Conservation (phyloP, 129 eudicot species). For the Flaveria bidentis region DNA sequence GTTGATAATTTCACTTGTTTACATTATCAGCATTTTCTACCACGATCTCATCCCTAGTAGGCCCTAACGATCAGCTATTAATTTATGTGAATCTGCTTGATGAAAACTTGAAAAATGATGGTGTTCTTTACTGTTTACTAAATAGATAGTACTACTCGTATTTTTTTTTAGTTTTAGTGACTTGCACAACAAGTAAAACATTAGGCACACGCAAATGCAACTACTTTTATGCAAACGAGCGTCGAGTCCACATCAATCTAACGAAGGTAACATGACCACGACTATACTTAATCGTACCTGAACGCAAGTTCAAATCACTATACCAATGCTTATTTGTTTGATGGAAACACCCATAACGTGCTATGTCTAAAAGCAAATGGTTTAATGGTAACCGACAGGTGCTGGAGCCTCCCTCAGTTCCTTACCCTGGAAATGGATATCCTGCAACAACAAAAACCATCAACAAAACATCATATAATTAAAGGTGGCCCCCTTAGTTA, state of each 20-base stretch:
- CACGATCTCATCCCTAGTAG: too few relatives aligned
- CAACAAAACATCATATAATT: slow-evolving; percentile 9
- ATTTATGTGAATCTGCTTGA: too few relatives aligned
- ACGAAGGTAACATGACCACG: not conserved
- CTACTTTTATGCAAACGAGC: not conserved
- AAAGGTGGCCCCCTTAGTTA: not conserved
- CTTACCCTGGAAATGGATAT: slow-evolving; percentile 89
- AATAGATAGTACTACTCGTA: not conserved
- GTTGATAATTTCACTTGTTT: too few relatives aligned
- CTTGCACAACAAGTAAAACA: not conserved
- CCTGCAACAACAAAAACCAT: slow-evolving; percentile 51
- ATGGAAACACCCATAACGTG: not conserved
- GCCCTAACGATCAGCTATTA: too few relatives aligned
- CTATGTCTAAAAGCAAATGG: slow-evolving; percentile 6
- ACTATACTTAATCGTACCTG: not conserved
- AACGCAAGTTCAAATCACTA: slow-evolving; percentile 11
- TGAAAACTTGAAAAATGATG: not conserved
- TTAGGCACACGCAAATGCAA: not conserved
- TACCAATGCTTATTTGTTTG: slow-evolving; percentile 20
- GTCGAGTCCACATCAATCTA: not conserved
- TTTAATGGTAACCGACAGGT: slow-evolving; percentile 77
- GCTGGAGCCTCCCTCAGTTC: slow-evolving; percentile 87
- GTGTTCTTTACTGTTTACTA: too few relatives aligned
- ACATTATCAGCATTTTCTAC: too few relatives aligned
- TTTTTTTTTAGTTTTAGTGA: not conserved